Evolutionary conservation across 2,329 filamentous ascomycete species (phyloP).

Genomic region (Cladophialophora yegresii): DNA sequence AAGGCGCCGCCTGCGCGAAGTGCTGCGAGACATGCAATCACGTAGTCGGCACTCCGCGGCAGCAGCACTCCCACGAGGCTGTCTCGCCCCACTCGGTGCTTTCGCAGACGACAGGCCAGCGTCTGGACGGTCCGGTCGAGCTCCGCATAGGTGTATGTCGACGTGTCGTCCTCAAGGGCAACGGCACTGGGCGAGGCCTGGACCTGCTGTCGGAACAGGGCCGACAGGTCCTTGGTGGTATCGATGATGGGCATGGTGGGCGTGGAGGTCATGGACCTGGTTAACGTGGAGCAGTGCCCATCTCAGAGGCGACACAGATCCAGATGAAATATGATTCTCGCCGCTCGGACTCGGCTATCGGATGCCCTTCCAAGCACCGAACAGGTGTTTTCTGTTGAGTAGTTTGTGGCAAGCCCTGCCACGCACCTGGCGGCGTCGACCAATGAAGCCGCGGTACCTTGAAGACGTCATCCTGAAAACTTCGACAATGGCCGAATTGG

Average conservation of each 20-base stretch:
- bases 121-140: constrained; percentile 67
- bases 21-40: constrained; percentile 76
- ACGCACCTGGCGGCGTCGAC: constrained; percentile 1
- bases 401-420: constrained; percentile 6
- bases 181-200: constrained; percentile 67
- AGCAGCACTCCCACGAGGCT: constrained; percentile 73
- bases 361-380: background rate
- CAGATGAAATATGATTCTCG: background rate
- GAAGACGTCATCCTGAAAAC: constrained; percentile 17
- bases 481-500: constrained; percentile 4
- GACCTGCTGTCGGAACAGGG: constrained; percentile 70
- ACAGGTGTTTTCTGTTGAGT: constrained; percentile 13
- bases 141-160: constrained; percentile 70
- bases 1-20: constrained; percentile 78
- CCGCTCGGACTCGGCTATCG: constrained; percentile 3
- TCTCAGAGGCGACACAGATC: background rate
- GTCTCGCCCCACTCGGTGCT: constrained; percentile 70
- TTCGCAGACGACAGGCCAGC: constrained; percentile 66
- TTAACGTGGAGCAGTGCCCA: background rate
- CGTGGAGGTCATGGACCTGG: background rate
- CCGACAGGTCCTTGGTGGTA: constrained; percentile 69
- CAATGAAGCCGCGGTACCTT: constrained; percentile 2
- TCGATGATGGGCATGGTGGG: constrained; percentile 67
- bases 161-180: constrained; percentile 70
- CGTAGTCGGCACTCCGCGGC: constrained; percentile 74